phyloP scores from a whole-genome alignment of 306 rosid genomes.

The Astragalus membranaceus region DNA sequence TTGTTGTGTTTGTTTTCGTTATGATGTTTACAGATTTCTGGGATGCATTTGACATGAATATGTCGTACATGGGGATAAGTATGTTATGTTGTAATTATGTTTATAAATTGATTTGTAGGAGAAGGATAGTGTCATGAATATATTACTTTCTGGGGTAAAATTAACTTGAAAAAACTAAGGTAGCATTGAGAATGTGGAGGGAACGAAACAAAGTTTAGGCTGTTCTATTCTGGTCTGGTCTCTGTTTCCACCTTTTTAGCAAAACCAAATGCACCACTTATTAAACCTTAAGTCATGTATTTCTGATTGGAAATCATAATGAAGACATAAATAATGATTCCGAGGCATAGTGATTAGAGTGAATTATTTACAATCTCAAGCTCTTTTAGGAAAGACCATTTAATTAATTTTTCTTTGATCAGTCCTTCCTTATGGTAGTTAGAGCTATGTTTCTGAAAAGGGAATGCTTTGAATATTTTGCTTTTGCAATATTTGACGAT shows the following conservation, averaged over 20 bases:
- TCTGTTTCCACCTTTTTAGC: too few species aligned
- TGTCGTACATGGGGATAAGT: background rate
- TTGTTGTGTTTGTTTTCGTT: background rate
- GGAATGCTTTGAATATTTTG: background rate
- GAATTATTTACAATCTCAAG: too few species aligned
- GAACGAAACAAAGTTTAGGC: background rate
- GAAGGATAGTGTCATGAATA: too few species aligned
- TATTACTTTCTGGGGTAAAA: too few species aligned
- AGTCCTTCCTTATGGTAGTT: background rate
- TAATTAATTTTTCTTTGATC: background rate
- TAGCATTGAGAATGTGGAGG: too few species aligned
- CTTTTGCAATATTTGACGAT: background rate
- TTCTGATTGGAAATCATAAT: background rate
- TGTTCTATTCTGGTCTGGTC: too few species aligned
- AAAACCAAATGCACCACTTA: too few species aligned
- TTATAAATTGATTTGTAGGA: background rate
- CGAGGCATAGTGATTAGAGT: background rate
- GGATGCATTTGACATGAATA: background rate
- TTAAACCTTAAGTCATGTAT: background rate
- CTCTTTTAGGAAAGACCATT: background rate
- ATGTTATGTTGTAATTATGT: background rate
- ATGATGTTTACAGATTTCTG: background rate
- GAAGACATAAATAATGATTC: background rate
- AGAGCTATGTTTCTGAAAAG: background rate
- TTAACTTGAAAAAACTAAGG: too few species aligned